Evolutionary conservation across 495 filamentous ascomycete genomes (phyloP).

Genomic region (Penicillium malachiteum): DNA sequence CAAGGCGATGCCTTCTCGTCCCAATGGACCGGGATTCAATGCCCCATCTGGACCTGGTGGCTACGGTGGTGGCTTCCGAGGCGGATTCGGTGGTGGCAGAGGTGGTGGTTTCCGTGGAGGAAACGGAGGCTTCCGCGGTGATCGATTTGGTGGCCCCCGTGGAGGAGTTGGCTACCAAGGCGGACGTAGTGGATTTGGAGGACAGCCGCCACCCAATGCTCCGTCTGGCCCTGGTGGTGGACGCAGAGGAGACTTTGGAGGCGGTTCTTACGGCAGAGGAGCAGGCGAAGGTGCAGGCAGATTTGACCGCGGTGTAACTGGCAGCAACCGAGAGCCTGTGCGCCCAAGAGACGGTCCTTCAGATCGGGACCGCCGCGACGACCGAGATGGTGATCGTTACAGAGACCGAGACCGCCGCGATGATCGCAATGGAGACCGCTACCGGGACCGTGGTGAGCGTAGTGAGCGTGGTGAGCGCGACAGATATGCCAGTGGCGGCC

Average conservation of each 20-base stretch:
- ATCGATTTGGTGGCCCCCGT: conserved; percentile 61
- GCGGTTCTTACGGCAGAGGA: conserved; percentile 26
- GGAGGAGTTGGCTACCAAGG: conserved; percentile 62
- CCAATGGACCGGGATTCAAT: conserved; percentile 58
- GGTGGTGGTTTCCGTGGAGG: conserved; percentile 63
- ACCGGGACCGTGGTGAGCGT: conserved; percentile 19
- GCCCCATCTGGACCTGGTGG: conserved; percentile 66
- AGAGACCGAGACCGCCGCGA: conserved; percentile 48
- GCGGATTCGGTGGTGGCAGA: conserved; percentile 49
- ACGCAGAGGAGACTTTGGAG: conserved; percentile 51
- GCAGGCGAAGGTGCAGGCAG: conserved; percentile 42
- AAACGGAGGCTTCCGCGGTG: conserved; percentile 57
- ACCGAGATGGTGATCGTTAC: conserved; percentile 57
- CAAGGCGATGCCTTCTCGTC: conserved; percentile 72
- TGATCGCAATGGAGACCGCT: conserved; percentile 19
- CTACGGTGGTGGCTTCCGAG: conserved; percentile 66
- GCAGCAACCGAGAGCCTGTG: conserved; percentile 56
- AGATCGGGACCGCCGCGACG: conserved; percentile 56
- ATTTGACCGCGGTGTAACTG: conserved; percentile 49
- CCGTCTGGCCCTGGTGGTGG: conserved; percentile 76
- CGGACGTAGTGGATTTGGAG: conserved; percentile 58
- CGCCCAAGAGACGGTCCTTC: conserved; percentile 47
- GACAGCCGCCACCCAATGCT: conserved; percentile 70
- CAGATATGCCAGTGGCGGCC: conserved; percentile 40
- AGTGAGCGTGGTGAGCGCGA: too few species aligned